Percentiles rank a stretch among this genome's conserved stretches.
phyloP scores from a whole-genome alignment of 2,329 filamentous ascomycete species.

The Ilyonectria robusta region DNA sequence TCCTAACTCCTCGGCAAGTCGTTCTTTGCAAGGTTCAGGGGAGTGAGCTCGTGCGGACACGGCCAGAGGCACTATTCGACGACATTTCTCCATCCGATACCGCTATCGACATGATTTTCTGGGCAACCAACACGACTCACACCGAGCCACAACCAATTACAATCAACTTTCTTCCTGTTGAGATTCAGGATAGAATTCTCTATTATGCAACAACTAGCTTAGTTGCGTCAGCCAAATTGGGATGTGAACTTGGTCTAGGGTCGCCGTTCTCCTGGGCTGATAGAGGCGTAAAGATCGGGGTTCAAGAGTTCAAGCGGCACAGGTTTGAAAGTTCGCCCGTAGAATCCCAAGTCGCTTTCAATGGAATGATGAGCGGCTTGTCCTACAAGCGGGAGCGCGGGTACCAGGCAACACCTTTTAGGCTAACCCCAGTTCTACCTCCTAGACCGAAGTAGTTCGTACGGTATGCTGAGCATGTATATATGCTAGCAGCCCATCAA shows the following conservation, averaged over 20 bases:
- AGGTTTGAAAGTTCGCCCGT: slow-evolving; percentile 28
- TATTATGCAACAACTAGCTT: slow-evolving; percentile 20
- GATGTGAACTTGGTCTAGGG: slow-evolving; percentile 30
- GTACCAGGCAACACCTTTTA: neutral
- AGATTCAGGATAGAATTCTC: slow-evolving; percentile 39
- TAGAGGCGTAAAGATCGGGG: slow-evolving; percentile 26
- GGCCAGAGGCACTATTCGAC: slow-evolving; percentile 29
- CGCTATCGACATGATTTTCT: slow-evolving; percentile 40
- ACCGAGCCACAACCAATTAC: slow-evolving; percentile 6
- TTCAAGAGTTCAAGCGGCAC: slow-evolving; percentile 33
- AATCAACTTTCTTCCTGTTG: slow-evolving; percentile 35
- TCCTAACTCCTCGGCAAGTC: slow-evolving; percentile 34
- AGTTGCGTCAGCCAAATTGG: slow-evolving; percentile 29
- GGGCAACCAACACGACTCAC: slow-evolving; percentile 22
- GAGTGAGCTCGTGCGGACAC: slow-evolving; percentile 21
- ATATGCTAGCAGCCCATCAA: too few relatives aligned
- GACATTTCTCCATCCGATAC: slow-evolving; percentile 12
- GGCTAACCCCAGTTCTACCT: neutral
- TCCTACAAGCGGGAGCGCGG: slow-evolving; percentile 30
- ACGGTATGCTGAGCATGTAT: too few relatives aligned
- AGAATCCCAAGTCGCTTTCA: slow-evolving; percentile 32
- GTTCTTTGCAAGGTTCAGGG: slow-evolving; percentile 28
- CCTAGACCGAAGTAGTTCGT: too few relatives aligned
- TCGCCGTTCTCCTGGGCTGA: slow-evolving; percentile 31
- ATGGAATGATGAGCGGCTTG: slow-evolving; percentile 33